Evolutionary conservation across 805 yeast genomes (phyloP), one percentile per base, ranked within the genome.

Genomic region (Kodamaea jinghongensis): DNA sequence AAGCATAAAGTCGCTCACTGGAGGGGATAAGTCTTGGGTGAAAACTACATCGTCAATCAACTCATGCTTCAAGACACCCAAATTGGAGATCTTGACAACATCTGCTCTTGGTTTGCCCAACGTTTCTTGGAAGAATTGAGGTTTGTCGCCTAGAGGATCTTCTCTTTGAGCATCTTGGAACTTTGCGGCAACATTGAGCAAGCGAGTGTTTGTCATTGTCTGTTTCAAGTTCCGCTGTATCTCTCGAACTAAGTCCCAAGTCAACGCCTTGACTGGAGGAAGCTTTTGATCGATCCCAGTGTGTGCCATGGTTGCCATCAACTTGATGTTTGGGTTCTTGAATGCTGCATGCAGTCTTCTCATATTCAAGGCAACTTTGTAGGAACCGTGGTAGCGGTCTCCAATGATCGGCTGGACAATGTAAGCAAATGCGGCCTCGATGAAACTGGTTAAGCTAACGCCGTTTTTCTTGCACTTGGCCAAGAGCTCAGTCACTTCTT

Each of bases 1-100:
- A 8, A 64, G 35, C 53, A 63, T 58, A 39, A 66, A 61, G n/a
- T 67, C 71, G 11, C 62, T 41, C 2, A 67, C 60, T 1, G 45
- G 41, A 2, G 67, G 60, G 1, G 70, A 58, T 33, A 65, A 31
- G 35, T 63, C 67, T 45, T 67, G 73, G 2, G 67, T 56, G 43
- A 67, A 67, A 3, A 61, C 47, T 45, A 65, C 36, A 36, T 65
- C 56, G 3, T 45, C 51, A 12, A 67, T 51, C 4, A 43, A 42
- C 1, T 65, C 61, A n/a, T 51, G 34, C 4, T 51, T 53, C 6
- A 56, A 49, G 6, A 54, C 43, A 1, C 73, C 73, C 42, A 67
- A 50, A 41, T 67, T 67, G 13, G 72, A 67, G 32, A 63, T 36
- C 40, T 67, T 67, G 14, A 55, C 38, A 0, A 65, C 43, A 36